Conservation (phyloP, 2,329 filamentous ascomycete species). For the Hymenoscyphus salicellus region DNA sequence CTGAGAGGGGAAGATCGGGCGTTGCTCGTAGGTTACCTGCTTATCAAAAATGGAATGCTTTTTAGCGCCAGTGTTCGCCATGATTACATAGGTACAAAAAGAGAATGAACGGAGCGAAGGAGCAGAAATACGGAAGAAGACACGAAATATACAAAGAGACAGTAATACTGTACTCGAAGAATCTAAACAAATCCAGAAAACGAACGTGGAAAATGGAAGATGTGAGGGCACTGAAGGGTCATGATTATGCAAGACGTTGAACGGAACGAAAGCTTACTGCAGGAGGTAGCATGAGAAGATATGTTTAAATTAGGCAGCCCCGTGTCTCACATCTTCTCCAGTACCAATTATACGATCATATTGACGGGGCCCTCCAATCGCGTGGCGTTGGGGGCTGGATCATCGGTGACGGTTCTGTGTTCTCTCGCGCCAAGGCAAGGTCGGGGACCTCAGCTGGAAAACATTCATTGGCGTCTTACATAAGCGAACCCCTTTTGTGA, state of each 20-base stretch:
- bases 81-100: neutral
- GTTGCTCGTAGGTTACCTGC: constrained; percentile 1
- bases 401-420: neutral
- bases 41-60: constrained; percentile 10
- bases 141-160: neutral
- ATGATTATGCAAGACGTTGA: neutral
- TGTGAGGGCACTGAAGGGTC: neutral
- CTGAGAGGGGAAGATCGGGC: neutral
- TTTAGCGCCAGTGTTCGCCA: constrained; percentile 3
- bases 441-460: neutral
- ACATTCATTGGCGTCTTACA: neutral
- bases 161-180: neutral
- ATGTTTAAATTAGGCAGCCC: neutral
- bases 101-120: neutral
- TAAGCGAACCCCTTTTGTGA: neutral
- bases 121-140: neutral
- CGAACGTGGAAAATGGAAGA: neutral
- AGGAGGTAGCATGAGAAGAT: neutral
- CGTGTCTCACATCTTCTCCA: neutral
- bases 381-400: neutral
- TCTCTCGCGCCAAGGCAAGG: neutral
- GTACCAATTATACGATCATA: neutral
- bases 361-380: neutral
- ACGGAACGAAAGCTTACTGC: neutral
- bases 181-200: neutral